Evolutionary conservation across 345 rosid genomes (phyloP).

Genomic region (Citrus trifoliata): DNA sequence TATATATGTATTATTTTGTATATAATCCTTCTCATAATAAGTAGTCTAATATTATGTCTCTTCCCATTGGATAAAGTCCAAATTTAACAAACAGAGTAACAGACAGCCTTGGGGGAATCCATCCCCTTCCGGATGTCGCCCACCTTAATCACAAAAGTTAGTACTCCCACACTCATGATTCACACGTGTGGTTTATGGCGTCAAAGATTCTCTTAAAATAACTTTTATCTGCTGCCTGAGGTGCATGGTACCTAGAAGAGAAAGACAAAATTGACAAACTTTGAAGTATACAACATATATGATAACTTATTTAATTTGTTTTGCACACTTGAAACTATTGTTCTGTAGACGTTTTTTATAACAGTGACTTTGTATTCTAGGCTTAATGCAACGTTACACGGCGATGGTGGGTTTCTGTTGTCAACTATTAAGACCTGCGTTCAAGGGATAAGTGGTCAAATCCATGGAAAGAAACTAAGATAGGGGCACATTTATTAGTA

Average conservation of each 20-base stretch:
- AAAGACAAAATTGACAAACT: slow-evolving; percentile 13
- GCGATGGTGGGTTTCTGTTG: background rate
- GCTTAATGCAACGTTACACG: background rate
- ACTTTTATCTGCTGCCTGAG: background rate
- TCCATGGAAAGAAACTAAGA: background rate
- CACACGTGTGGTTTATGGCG: slow-evolving; percentile 9
- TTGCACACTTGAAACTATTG: background rate
- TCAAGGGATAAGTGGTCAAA: background rate
- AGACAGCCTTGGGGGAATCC: slow-evolving; percentile 30
- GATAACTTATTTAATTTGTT: background rate
- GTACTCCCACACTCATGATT: background rate
- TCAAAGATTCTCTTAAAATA: background rate
- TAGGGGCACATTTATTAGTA: slow-evolving; percentile 15
- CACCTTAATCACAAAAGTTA: slow-evolving; percentile 14
- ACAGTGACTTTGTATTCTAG: background rate
- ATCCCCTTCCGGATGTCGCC: slow-evolving; percentile 13
- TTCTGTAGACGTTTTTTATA: background rate
- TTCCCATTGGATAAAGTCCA: slow-evolving; percentile 10
- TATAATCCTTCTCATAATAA: slow-evolving; percentile 10
- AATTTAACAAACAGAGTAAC: background rate
- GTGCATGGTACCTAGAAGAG: background rate
- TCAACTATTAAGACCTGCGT: background rate
- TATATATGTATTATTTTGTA: background rate
- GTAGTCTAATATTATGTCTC: slow-evolving; percentile 5
- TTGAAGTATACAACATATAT: too few species aligned